phyloP scores from a whole-genome alignment of 805 yeast species.

The Starmerella floris region DNA sequence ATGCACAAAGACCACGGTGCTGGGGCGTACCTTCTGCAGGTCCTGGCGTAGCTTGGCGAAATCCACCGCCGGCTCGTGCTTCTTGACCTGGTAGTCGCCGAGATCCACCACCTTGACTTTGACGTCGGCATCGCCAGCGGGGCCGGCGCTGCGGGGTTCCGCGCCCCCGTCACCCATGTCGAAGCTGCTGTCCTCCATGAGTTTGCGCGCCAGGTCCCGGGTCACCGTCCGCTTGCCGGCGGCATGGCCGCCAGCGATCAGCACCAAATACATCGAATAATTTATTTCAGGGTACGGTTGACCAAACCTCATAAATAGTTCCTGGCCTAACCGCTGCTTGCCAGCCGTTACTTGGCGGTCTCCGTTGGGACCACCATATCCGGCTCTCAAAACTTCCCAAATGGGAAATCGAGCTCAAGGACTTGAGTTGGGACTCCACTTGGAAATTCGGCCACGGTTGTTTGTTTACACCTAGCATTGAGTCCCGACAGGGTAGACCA shows the following conservation, averaged over 20 bases:
- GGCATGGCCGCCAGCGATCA: constrained; percentile 52
- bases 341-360: too few relatives aligned
- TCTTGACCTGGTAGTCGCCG: constrained; percentile 28
- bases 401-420: too few relatives aligned
- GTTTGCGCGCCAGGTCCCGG: constrained; percentile 26
- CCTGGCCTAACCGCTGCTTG: too few relatives aligned
- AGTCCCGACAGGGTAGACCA: too few relatives aligned
- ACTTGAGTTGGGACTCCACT: too few relatives aligned
- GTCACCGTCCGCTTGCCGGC: constrained; percentile 37
- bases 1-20: constrained; percentile 38
- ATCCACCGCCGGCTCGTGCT: constrained; percentile 25
- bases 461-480: too few relatives aligned
- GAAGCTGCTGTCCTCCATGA: constrained; percentile 19
- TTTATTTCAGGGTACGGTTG: constrained; percentile 4
- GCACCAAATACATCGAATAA: constrained; percentile 28
- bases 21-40: constrained; percentile 3
- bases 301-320: too few relatives aligned
- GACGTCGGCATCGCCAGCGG: constrained; percentile 16
- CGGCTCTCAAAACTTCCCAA: too few relatives aligned
- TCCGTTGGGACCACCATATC: too few relatives aligned
- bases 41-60: constrained; percentile 23
- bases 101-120: constrained; percentile 31
- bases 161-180: background rate
- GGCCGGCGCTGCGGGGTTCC: background rate
- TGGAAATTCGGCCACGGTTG: too few relatives aligned